Percentiles rank a stretch among this genome's conserved stretches.
Conservation (phyloP, 306 rosid genomes). For the Ziziphus jujuba region DNA sequence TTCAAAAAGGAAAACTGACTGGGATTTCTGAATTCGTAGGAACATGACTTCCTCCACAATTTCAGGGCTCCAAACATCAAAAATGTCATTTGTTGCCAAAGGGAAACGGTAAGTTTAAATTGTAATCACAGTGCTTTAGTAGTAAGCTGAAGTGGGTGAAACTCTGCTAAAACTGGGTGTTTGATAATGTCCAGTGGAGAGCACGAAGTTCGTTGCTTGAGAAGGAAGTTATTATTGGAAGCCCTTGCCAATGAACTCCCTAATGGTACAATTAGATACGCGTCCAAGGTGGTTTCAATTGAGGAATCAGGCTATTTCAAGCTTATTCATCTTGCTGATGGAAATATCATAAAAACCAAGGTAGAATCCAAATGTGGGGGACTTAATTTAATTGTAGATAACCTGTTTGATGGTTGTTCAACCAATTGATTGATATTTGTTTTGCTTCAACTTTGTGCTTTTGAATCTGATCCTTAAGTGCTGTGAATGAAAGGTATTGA, state of each 20-base stretch:
- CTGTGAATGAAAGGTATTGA: conserved; percentile 4
- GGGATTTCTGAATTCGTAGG: conserved; percentile 35
- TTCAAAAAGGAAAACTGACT: not conserved
- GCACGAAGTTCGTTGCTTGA: conserved; percentile 49
- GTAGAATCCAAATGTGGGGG: conserved; percentile 14
- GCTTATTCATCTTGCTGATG: conserved; percentile 59
- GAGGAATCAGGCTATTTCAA: conserved; percentile 48
- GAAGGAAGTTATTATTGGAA: conserved; percentile 42
- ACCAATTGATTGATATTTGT: not conserved
- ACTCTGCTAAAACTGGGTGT: no score
- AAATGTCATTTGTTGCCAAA: conserved; percentile 21
- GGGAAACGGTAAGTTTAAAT: conserved; percentile 53
- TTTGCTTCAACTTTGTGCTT: no score
- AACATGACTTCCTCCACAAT: conserved; percentile 39
- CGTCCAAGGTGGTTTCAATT: conserved; percentile 59
- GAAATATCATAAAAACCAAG: conserved; percentile 53
- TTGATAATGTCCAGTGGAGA: conserved; percentile 20
- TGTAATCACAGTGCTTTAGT: not conserved
- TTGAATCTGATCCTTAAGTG: no score
- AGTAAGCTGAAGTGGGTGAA: no score
- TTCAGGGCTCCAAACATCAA: conserved; percentile 46
- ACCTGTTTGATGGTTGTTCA: not conserved
- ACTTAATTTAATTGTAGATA: no score
- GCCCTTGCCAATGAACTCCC: conserved; percentile 60
- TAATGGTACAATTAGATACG: conserved; percentile 46